Percentiles rank a stretch among this genome's conserved stretches.
These are phyloP conservation scores for Maudiozyma turicensis DNA, from an alignment of 805 yeast genomes.

Conservation along the genomic window DNA sequence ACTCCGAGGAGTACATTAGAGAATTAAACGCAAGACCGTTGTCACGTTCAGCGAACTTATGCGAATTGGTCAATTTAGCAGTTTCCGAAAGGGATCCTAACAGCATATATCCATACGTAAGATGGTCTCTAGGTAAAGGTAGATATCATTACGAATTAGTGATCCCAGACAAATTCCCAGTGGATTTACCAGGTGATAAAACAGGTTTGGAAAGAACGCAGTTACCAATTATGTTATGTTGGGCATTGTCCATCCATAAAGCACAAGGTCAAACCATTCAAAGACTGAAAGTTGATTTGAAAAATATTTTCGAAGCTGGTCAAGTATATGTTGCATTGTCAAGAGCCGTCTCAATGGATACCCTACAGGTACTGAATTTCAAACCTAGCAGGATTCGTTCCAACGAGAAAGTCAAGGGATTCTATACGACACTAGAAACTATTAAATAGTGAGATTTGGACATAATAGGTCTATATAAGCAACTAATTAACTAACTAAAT, in stretches of 20 bases:
- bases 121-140: constrained; percentile 25
- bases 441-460: neutral
- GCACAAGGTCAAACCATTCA: constrained; percentile 79
- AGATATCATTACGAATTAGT: constrained; percentile 28
- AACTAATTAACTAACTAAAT: too few species aligned
- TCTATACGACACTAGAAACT: constrained; percentile 42
- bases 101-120: constrained; percentile 25
- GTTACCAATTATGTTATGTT: constrained; percentile 61
- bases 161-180: constrained; percentile 31
- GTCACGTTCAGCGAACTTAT: constrained; percentile 8
- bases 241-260: constrained; percentile 81
- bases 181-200: constrained; percentile 29
- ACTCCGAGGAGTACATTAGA: constrained; percentile 22
- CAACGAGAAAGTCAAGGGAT: constrained; percentile 48
- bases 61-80: constrained; percentile 14
- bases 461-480: neutral
- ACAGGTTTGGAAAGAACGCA: constrained; percentile 40
- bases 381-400: constrained; percentile 47
- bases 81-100: constrained; percentile 12
- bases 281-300: constrained; percentile 58
- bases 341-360: constrained; percentile 61
- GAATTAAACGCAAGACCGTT: constrained; percentile 19
- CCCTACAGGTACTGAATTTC: constrained; percentile 58
- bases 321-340: constrained; percentile 79
- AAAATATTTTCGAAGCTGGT: constrained; percentile 64